Evolutionary conservation across 306 rosid species (phyloP).

Genomic region (Biancaea sappan): DNA sequence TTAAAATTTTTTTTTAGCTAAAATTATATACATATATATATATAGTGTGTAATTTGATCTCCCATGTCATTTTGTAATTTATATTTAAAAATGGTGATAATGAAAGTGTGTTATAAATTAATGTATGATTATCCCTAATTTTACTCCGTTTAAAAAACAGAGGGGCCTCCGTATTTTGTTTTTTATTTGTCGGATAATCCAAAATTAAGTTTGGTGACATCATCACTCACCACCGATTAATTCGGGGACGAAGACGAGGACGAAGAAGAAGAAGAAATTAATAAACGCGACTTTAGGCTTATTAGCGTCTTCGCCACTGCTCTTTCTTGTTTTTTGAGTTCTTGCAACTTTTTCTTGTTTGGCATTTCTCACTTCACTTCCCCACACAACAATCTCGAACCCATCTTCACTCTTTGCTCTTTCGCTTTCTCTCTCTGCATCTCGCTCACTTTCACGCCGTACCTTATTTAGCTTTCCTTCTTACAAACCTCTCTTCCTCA

Average conservation of each 20-base stretch:
- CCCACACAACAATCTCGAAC: not conserved
- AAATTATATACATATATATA: too few relatives aligned
- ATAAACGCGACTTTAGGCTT: conserved; percentile 6
- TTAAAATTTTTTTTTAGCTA: too few relatives aligned
- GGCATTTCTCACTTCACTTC: not conserved
- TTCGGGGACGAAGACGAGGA: not conserved
- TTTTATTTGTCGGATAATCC: conserved; percentile 20
- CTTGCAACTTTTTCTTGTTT: not conserved
- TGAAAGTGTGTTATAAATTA: not conserved
- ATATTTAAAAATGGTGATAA: not conserved
- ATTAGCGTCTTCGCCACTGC: not conserved
- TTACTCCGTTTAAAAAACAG: not conserved
- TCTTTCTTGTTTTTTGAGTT: not conserved
- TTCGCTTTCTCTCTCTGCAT: not conserved
- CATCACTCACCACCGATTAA: conserved; percentile 12
- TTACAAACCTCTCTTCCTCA: not conserved
- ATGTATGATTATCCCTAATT: not conserved
- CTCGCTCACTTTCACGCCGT: conserved; percentile 10
- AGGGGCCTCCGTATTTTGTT: conserved; percentile 27
- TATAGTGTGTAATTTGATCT: too few relatives aligned
- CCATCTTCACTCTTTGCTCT: not conserved
- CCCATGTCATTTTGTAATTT: too few relatives aligned
- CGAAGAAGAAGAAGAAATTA: not conserved
- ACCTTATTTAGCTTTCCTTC: not conserved
- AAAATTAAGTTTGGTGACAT: conserved; percentile 29